phyloP scores from a whole-genome alignment of 73 alveolate genomes.

The Paramecium pentaurelia region DNA sequence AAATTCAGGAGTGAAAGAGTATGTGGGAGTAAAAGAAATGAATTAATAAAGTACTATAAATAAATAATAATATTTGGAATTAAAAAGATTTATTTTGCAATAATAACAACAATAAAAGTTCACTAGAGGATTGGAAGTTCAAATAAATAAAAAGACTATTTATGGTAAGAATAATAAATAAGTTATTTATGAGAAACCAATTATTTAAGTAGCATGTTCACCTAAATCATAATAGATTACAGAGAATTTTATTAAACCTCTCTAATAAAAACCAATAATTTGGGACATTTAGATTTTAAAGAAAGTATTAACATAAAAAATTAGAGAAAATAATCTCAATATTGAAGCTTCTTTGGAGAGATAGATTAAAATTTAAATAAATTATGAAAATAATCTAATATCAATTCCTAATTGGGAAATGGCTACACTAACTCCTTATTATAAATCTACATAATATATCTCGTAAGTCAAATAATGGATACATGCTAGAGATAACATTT shows the following conservation, averaged over 20 bases:
- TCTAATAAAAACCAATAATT: background rate
- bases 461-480: slow-evolving; percentile 35
- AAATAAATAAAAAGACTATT: background rate
- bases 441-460: background rate
- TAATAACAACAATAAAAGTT: background rate
- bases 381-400: background rate
- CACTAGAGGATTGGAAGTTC: background rate
- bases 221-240: background rate
- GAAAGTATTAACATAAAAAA: background rate
- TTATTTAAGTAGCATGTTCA: background rate
- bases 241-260: background rate
- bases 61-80: background rate
- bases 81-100: background rate
- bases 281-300: background rate
- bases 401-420: background rate
- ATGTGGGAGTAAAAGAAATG: background rate
- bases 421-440: background rate
- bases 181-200: background rate
- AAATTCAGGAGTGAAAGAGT: background rate
- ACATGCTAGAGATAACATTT: background rate
- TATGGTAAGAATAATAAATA: background rate
- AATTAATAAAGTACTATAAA: background rate
- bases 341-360: slow-evolving; percentile 12
- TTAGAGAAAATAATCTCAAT: background rate
- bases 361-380: background rate